Percentiles rank a stretch among this genome's conserved stretches.
phyloP scores from a whole-genome alignment of 2,329 filamentous ascomycete genomes.

The Orbilia blumenaviensis region DNA sequence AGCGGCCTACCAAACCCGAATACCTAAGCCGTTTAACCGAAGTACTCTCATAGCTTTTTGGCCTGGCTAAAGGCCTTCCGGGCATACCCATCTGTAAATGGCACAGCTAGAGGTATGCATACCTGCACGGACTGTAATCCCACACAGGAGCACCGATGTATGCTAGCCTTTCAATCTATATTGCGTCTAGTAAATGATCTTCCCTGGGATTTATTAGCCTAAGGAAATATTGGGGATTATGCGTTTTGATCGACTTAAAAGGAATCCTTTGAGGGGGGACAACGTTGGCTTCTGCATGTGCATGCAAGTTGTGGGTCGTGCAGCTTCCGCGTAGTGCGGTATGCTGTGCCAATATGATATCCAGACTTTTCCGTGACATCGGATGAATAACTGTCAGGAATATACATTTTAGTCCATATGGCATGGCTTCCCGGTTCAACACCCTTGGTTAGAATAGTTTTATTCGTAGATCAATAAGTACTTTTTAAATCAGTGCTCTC shows the following conservation, averaged over 20 bases:
- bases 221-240: constrained; percentile 16
- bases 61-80: constrained; percentile 12
- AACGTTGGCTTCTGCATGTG: constrained; percentile 8
- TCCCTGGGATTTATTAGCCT: constrained; percentile 50
- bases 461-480: not conserved
- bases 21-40: constrained; percentile 42
- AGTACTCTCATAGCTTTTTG: not conserved
- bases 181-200: constrained; percentile 41
- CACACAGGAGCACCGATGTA: constrained; percentile 23
- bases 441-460: not conserved
- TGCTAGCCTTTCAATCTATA: constrained; percentile 33
- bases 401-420: constrained; percentile 22
- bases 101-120: constrained; percentile 62
- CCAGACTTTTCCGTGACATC: constrained; percentile 25
- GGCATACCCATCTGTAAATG: constrained; percentile 60
- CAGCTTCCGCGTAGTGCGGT: not conserved
- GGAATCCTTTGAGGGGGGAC: not conserved
- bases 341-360: not conserved
- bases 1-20: constrained; percentile 10
- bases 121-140: constrained; percentile 61
- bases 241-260: not conserved
- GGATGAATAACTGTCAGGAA: constrained; percentile 43
- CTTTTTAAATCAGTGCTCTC: too few species aligned
- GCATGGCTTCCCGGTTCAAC: constrained; percentile 26
- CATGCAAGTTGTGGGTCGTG: constrained; percentile 1